Evolutionary conservation across 2,329 filamentous ascomycete genomes (phyloP).

Genomic region (Trichophyton benhamiae): DNA sequence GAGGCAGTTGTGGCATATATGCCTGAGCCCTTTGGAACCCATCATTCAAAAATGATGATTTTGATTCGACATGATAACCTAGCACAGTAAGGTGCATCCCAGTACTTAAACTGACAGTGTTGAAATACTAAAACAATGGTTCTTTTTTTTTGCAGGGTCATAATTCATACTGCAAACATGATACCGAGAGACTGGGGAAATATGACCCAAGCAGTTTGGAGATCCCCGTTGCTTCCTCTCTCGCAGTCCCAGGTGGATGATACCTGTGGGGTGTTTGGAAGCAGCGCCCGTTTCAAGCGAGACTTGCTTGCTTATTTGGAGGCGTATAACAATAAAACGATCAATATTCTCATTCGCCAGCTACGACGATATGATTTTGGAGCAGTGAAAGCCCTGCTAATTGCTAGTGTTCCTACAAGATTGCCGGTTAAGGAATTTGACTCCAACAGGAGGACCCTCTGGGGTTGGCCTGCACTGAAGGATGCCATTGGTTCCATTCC

Average conservation of each 20-base stretch:
- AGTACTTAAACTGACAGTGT: constrained; percentile 1
- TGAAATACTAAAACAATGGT: neutral
- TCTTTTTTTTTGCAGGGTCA: constrained; percentile 32
- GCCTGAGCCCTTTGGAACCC: constrained; percentile 74
- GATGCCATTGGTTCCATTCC: constrained; percentile 47
- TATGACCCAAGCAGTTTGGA: constrained; percentile 76
- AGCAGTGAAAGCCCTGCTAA: constrained; percentile 52
- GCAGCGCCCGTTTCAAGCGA: constrained; percentile 58
- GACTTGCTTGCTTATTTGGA: constrained; percentile 62
- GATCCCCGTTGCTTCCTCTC: constrained; percentile 56
- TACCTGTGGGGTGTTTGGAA: constrained; percentile 35
- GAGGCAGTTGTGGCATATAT: constrained; percentile 61
- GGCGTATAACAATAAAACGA: constrained; percentile 51
- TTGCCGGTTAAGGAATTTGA: constrained; percentile 40
- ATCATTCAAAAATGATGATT: constrained; percentile 81
- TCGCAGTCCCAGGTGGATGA: constrained; percentile 11
- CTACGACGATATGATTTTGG: constrained; percentile 58
- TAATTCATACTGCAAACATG: constrained; percentile 88
- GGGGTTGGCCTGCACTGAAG: constrained; percentile 62
- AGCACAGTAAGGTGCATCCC: constrained; percentile 42
- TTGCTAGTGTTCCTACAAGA: constrained; percentile 67
- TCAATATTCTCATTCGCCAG: constrained; percentile 44
- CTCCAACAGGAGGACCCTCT: constrained; percentile 43
- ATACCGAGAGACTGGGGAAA: constrained; percentile 78
- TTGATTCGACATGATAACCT: constrained; percentile 63